A percentile compares a stretch with the other conserved stretches of the same genome.
These are phyloP conservation scores for Saccharomycopsis fibuligera DNA, from an alignment of 805 yeast genomes.

Conservation along the genomic window DNA sequence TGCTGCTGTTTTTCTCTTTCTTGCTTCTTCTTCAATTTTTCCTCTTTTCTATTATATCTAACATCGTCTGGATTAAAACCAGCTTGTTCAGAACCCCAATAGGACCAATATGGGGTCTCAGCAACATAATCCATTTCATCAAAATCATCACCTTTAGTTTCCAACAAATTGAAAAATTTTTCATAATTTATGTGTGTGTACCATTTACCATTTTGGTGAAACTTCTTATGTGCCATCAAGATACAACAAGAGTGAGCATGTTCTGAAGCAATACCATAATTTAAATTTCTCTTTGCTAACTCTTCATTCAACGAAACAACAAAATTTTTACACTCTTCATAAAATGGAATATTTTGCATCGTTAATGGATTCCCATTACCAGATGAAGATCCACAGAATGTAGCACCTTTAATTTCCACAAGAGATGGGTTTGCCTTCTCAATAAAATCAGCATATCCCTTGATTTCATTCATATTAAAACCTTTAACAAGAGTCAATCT, in stretches of 20 bases:
- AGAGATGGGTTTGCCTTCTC: conserved; percentile 77
- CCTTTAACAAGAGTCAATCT: conserved; percentile 88
- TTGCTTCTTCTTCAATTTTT: conserved; percentile 38
- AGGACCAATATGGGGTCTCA: conserved; percentile 87
- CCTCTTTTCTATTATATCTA: conserved; percentile 58
- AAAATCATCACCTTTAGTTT: conserved; percentile 54
- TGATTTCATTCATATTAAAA: conserved; percentile 75
- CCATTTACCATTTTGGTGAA: conserved; percentile 70
- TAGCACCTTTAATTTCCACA: conserved; percentile 90
- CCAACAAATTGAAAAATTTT: conserved; percentile 63
- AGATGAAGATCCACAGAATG: conserved; percentile 84
- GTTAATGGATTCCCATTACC: conserved; percentile 85
- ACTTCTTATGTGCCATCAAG: conserved; percentile 68
- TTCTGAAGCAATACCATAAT: conserved; percentile 85
- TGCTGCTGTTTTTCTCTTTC: conserved; percentile 9
- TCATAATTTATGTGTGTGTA: conserved; percentile 83
- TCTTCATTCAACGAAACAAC: conserved; percentile 59
- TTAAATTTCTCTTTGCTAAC: conserved; percentile 57
- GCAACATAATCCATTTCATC: conserved; percentile 74
- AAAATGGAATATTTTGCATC: conserved; percentile 93
- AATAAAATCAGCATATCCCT: conserved; percentile 83
- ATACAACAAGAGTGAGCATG: conserved; percentile 95
- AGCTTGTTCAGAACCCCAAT: conserved; percentile 77
- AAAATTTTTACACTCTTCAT: conserved; percentile 79
- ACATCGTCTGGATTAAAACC: conserved; percentile 89